A percentile compares a stretch with the other conserved stretches of the same genome.
Evolutionary conservation across 2,329 filamentous ascomycete species (phyloP).

Genomic region (Apiospora sp.): DNA sequence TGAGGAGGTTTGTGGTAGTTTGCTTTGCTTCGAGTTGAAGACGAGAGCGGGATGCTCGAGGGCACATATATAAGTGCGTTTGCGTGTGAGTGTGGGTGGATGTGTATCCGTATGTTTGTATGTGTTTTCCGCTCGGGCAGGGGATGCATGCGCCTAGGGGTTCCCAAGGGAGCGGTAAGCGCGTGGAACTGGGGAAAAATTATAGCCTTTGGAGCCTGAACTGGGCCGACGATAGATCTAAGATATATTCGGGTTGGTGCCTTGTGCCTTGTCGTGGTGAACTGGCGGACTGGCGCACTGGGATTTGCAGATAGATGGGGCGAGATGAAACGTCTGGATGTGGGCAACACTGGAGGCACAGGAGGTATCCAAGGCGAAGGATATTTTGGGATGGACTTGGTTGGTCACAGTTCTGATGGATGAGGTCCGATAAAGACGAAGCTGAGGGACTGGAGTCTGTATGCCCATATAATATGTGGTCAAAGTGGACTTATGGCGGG

Average conservation of each 20-base stretch:
- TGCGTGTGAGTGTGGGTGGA: too few relatives aligned
- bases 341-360: conserved; percentile 14
- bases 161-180: conserved; percentile 17
- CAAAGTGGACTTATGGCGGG: conserved; percentile 23
- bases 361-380: background rate
- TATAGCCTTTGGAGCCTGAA: conserved; percentile 20
- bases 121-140: background rate
- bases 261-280: conserved; percentile 9
- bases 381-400: conserved; percentile 22
- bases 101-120: too few relatives aligned
- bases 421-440: conserved; percentile 14
- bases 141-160: background rate
- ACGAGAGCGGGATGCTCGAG: conserved; percentile 1
- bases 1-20: conserved; percentile 34
- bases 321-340: conserved; percentile 25
- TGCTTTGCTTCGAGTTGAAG: conserved; percentile 28
- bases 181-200: conserved; percentile 9
- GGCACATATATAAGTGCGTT: conserved; percentile 4
- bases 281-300: conserved; percentile 3
- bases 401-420: conserved; percentile 25
- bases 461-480: background rate
- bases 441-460: conserved; percentile 14
- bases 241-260: conserved; percentile 19
- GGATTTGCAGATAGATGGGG: conserved; percentile 14
- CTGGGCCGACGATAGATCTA: background rate